These are phyloP conservation scores for Agrocybe praecox DNA, from an alignment of 768 basidiomycete species.

Conservation along the genomic window DNA sequence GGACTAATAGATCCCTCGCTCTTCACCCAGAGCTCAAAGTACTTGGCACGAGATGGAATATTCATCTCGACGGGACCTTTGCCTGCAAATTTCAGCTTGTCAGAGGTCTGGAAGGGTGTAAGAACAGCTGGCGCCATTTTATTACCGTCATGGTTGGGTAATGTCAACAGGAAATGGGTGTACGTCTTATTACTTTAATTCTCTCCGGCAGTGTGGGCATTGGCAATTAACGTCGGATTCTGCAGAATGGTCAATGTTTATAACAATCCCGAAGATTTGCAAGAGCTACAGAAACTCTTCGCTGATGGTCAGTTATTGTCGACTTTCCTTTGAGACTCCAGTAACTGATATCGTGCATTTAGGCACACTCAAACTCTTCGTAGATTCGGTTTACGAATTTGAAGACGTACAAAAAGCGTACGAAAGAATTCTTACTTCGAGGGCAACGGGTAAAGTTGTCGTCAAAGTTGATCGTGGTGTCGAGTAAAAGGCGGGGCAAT, in stretches of 20 bases:
- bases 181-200: slow-evolving; percentile 24
- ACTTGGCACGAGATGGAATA: slow-evolving; percentile 52
- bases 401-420: slow-evolving; percentile 63
- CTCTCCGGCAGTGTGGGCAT: too few relatives aligned
- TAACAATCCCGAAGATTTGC: slow-evolving; percentile 35
- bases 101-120: slow-evolving; percentile 33
- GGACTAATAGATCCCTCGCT: slow-evolving; percentile 50
- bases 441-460: slow-evolving; percentile 68
- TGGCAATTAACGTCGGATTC: background rate
- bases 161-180: slow-evolving; percentile 48
- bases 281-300: slow-evolving; percentile 35
- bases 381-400: slow-evolving; percentile 64
- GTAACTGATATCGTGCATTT: too few relatives aligned
- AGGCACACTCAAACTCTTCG: slow-evolving; percentile 53
- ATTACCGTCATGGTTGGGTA: slow-evolving; percentile 56
- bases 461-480: slow-evolving; percentile 58
- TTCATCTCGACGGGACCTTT: slow-evolving; percentile 58
- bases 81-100: slow-evolving; percentile 29
- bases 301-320: slow-evolving; percentile 37
- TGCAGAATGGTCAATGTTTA: slow-evolving; percentile 31
- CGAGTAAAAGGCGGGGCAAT: too few relatives aligned
- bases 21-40: slow-evolving; percentile 50
- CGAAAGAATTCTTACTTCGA: slow-evolving; percentile 54
- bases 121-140: slow-evolving; percentile 35
- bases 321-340: too few relatives aligned